Conservation (phyloP, 306 rosid genomes). For the Lotus japonicus region DNA sequence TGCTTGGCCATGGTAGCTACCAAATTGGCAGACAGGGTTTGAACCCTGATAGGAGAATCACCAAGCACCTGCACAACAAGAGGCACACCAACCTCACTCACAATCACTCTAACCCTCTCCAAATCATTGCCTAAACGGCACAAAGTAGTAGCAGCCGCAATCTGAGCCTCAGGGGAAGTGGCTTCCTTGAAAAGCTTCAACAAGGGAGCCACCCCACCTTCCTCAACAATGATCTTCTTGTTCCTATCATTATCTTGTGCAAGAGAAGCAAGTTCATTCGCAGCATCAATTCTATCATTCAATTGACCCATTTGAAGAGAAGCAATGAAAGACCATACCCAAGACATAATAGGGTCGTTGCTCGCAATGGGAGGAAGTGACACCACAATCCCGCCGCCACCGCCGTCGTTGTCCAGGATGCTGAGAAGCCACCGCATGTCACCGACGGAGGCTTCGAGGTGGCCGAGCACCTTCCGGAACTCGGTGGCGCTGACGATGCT, state of each 20-base stretch:
- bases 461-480: slow-evolving; percentile 34
- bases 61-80: slow-evolving; percentile 47
- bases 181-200: slow-evolving; percentile 61
- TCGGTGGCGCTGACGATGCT: slow-evolving; percentile 53
- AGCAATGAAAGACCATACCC: slow-evolving; percentile 80
- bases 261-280: slow-evolving; percentile 48
- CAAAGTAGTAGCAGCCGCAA: slow-evolving; percentile 49
- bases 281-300: slow-evolving; percentile 52
- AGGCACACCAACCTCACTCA: slow-evolving; percentile 47
- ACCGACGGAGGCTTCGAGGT: slow-evolving; percentile 59
- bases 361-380: slow-evolving; percentile 73
- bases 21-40: slow-evolving; percentile 43
- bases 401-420: slow-evolving; percentile 40
- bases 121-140: slow-evolving; percentile 40
- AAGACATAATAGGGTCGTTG: slow-evolving; percentile 68
- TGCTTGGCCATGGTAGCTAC: slow-evolving; percentile 66
- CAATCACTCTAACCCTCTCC: slow-evolving; percentile 48
- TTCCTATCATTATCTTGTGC: slow-evolving; percentile 64
- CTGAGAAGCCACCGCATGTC: slow-evolving; percentile 70
- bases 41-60: slow-evolving; percentile 58
- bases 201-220: slow-evolving; percentile 56
- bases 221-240: slow-evolving; percentile 67
- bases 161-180: slow-evolving; percentile 43
- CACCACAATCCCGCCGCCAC: slow-evolving; percentile 35
- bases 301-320: slow-evolving; percentile 62